Percentiles rank a stretch among this genome's conserved stretches.
Evolutionary conservation across 2,329 filamentous ascomycete species (phyloP).

Genomic region (Knufia fluminis): DNA sequence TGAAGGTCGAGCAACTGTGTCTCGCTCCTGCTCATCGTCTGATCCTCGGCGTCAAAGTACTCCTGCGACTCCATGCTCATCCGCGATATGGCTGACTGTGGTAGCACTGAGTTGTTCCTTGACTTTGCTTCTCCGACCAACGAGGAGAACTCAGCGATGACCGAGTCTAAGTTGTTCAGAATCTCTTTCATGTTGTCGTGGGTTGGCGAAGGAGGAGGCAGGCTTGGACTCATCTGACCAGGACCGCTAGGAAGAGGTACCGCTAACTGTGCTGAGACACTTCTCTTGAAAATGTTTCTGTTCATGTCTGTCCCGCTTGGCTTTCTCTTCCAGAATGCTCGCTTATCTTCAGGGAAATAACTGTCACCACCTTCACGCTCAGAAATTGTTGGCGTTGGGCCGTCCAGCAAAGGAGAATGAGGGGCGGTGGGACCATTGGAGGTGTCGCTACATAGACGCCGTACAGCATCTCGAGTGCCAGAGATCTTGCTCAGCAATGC

Average conservation of each 20-base stretch:
- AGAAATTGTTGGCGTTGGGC: conserved; percentile 17
- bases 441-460: conserved; percentile 79
- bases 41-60: conserved; percentile 85
- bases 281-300: conserved; percentile 39
- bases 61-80: conserved; percentile 84
- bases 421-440: conserved; percentile 27
- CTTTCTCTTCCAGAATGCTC: conserved; percentile 89
- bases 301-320: conserved; percentile 43
- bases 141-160: conserved; percentile 70
- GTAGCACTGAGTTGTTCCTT: conserved; percentile 49
- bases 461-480: conserved; percentile 78
- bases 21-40: conserved; percentile 32
- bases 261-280: conserved; percentile 45
- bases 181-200: conserved; percentile 77
- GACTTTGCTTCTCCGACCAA: conserved; percentile 72
- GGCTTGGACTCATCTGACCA: conserved; percentile 9
- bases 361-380: conserved; percentile 30
- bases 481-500: conserved; percentile 75
- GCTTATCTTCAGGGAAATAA: conserved; percentile 44
- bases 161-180: conserved; percentile 73
- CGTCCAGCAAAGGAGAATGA: conserved; percentile 18
- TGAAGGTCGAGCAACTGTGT: conserved; percentile 69
- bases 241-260: conserved; percentile 35
- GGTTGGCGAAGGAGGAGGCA: conserved; percentile 12
- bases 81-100: conserved; percentile 45